Conservation (phyloP, 352 stramenopile genomes). For the Phytophthora ohioensis region DNA sequence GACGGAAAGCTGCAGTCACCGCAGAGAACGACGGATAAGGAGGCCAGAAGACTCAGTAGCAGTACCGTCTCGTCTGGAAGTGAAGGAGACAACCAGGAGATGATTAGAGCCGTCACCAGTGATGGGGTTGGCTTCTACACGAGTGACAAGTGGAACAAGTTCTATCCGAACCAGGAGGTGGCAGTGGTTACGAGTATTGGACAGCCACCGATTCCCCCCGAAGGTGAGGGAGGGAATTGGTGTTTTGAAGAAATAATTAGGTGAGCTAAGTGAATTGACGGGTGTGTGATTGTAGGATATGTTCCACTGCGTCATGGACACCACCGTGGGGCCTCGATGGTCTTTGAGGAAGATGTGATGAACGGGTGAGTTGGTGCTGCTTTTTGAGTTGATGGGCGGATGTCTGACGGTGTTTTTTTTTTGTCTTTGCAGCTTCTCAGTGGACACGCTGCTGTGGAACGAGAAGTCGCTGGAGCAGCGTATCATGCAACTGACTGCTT, state of each 20-base stretch:
- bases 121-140: conserved; percentile 45
- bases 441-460: conserved; percentile 77
- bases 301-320: conserved; percentile 67
- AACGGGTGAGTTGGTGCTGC: conserved; percentile 39
- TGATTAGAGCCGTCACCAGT: conserved; percentile 24
- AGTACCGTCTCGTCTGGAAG: conserved; percentile 4
- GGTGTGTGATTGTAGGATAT: conserved; percentile 47
- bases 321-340: conserved; percentile 18
- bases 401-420: conserved; percentile 2
- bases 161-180: conserved; percentile 66
- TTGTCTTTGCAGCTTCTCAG: conserved; percentile 57
- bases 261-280: conserved; percentile 5
- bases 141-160: conserved; percentile 60
- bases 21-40: not conserved
- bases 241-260: conserved; percentile 1
- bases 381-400: conserved; percentile 3
- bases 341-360: conserved; percentile 33
- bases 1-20: conserved; percentile 10
- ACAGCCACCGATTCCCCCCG: conserved; percentile 60
- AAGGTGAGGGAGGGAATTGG: conserved; percentile 41
- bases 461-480: conserved; percentile 72
- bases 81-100: conserved; percentile 11
- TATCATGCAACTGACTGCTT: conserved; percentile 69
- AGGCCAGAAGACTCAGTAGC: conserved; percentile 5
- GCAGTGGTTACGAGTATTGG: conserved; percentile 65